Evolutionary conservation across 2,329 filamentous ascomycete genomes (phyloP).

Genomic region (Diaporthe ilicicola): DNA sequence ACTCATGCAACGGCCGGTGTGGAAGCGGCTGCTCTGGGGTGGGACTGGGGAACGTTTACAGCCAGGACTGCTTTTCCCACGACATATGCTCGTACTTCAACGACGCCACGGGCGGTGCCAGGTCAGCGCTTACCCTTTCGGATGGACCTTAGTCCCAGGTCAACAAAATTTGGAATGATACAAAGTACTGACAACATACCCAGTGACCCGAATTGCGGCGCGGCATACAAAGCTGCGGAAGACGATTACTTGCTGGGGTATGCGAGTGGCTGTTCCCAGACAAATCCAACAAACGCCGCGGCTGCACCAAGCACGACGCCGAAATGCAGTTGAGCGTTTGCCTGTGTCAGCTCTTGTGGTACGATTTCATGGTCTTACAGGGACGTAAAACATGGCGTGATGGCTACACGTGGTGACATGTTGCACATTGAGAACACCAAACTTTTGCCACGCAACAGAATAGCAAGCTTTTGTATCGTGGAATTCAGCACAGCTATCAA

Average conservation of each 20-base stretch:
- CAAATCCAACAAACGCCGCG: slow-evolving; percentile 44
- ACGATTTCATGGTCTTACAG: too few species aligned
- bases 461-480: neutral
- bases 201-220: slow-evolving; percentile 59
- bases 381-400: too few species aligned
- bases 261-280: slow-evolving; percentile 45
- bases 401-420: neutral
- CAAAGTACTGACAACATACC: slow-evolving; percentile 1
- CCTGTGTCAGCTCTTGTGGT: neutral
- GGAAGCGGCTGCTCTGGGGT: slow-evolving; percentile 54
- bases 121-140: slow-evolving; percentile 41
- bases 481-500: neutral
- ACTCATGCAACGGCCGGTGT: slow-evolving; percentile 58
- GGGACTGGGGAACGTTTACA: slow-evolving; percentile 56
- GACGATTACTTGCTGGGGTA: slow-evolving; percentile 52
- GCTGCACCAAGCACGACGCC: slow-evolving; percentile 40
- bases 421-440: neutral
- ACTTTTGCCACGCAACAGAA: neutral
- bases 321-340: slow-evolving; percentile 37
- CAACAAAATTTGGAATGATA: neutral
- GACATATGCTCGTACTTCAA: slow-evolving; percentile 62
- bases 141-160: too few species aligned
- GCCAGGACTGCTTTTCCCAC: slow-evolving; percentile 59
- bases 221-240: slow-evolving; percentile 51
- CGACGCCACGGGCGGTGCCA: slow-evolving; percentile 54